Conservation (phyloP, 169 alveolate genomes). For the Besnoitia besnoiti region DNA sequence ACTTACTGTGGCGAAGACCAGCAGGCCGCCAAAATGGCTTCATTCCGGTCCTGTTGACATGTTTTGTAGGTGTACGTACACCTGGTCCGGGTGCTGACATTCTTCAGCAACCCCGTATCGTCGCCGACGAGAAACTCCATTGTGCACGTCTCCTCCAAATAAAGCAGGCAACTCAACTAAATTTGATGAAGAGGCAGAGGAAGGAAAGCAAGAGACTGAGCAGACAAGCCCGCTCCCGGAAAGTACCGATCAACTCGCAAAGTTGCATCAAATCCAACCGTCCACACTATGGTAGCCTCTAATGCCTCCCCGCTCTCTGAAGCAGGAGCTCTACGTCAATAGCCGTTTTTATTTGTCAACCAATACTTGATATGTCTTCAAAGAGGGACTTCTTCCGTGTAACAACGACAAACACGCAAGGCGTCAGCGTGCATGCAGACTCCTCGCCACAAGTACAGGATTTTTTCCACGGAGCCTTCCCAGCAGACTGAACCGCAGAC, state of each 20-base stretch:
- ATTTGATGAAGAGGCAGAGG: not conserved
- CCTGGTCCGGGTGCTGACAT: not conserved
- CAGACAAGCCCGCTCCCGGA: not conserved
- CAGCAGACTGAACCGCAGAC: no score
- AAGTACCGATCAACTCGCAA: not conserved
- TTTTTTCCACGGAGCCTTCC: no score
- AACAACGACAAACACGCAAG: no score
- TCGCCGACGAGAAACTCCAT: constrained; percentile 67
- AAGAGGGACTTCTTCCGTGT: no score
- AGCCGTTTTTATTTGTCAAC: no score
- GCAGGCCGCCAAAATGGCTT: not conserved
- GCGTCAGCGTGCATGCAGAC: no score
- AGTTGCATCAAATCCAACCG: not conserved
- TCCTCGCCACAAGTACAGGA: no score
- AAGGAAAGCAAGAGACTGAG: not conserved
- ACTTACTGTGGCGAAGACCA: not conserved
- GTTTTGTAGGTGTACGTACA: constrained; percentile 25
- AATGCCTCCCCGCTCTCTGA: no score
- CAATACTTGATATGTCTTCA: no score
- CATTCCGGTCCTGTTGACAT: constrained; percentile 14
- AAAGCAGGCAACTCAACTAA: not conserved
- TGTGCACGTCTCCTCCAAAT: not conserved
- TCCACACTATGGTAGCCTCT: no score
- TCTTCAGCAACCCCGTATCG: constrained; percentile 52
- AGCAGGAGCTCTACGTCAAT: no score